phyloP scores from a whole-genome alignment of 257 asterid genomes.

The Scutellaria galericulata region DNA sequence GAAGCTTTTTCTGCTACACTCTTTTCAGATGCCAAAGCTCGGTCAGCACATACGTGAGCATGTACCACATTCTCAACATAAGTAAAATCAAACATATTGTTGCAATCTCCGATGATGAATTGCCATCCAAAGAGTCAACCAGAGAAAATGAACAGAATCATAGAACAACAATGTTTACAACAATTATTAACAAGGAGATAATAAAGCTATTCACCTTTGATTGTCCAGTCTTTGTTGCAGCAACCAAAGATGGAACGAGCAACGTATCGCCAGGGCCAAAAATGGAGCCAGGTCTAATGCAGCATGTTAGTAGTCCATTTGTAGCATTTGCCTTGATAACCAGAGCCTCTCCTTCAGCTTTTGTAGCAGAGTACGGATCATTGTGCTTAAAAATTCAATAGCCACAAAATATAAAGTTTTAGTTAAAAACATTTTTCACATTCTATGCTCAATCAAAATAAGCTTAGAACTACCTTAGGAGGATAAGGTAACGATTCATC shows the following conservation, averaged over 20 bases:
- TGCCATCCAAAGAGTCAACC: constrained; percentile 39
- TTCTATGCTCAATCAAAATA: no score
- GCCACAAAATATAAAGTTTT: no score
- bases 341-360: constrained; percentile 80
- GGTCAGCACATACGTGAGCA: constrained; percentile 81
- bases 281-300: constrained; percentile 79
- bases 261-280: constrained; percentile 85
- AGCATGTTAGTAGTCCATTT: constrained; percentile 70
- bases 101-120: constrained; percentile 77
- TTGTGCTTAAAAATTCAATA: constrained; percentile 54
- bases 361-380: constrained; percentile 81
- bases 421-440: no score
- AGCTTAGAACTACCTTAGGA: no score
- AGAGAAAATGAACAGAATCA: constrained; percentile 18
- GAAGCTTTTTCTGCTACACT: constrained; percentile 66
- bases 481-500: constrained; percentile 74
- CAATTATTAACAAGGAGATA: no score
- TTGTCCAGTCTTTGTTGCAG: constrained; percentile 84
- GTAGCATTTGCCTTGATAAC: constrained; percentile 60
- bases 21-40: constrained; percentile 73
- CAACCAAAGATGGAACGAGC: constrained; percentile 74
- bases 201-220: no score
- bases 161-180: constrained; percentile 8
- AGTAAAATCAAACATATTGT: constrained; percentile 72
- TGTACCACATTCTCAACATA: constrained; percentile 85